These are phyloP conservation scores for Metschnikowia continentalis DNA, from an alignment of 805 yeast genomes.

Conservation along the genomic window DNA sequence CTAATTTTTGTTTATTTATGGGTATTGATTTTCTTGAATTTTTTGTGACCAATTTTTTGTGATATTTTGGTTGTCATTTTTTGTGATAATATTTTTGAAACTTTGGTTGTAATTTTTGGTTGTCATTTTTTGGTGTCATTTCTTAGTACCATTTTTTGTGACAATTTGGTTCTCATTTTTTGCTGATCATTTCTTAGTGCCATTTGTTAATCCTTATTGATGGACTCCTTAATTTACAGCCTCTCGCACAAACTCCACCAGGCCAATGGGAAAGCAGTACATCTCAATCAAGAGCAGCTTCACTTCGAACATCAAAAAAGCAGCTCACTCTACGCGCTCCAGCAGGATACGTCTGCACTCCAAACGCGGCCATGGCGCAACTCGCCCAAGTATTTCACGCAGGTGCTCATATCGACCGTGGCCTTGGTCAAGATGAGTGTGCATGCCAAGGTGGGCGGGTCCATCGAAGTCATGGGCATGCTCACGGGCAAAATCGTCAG, in stretches of 20 bases:
- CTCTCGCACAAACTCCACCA: not conserved
- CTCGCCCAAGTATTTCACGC: constrained; percentile 57
- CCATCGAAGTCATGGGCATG: constrained; percentile 94
- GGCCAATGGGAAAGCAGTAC: not conserved
- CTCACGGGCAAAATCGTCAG: constrained; percentile 69
- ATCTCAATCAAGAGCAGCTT: not conserved
- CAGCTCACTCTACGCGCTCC: constrained; percentile 11
- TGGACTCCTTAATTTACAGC: not conserved
- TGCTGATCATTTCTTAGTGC: too few species aligned
- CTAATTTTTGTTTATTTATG: too few species aligned
- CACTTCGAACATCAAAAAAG: not conserved
- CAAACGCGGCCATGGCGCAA: constrained; percentile 48
- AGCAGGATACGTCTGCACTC: constrained; percentile 7
- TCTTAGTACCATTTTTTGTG: too few species aligned
- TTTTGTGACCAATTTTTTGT: too few species aligned
- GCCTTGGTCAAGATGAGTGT: constrained; percentile 72
- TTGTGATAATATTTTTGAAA: too few species aligned
- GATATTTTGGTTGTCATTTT: too few species aligned
- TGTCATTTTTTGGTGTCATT: too few species aligned
- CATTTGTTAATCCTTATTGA: not conserved
- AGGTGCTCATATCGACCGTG: constrained; percentile 60
- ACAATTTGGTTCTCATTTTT: too few species aligned
- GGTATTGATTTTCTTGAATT: too few species aligned
- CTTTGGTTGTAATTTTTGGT: too few species aligned
- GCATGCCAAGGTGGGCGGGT: constrained; percentile 81